Conservation (phyloP, 345 rosid genomes). For the Populus deltoides region DNA sequence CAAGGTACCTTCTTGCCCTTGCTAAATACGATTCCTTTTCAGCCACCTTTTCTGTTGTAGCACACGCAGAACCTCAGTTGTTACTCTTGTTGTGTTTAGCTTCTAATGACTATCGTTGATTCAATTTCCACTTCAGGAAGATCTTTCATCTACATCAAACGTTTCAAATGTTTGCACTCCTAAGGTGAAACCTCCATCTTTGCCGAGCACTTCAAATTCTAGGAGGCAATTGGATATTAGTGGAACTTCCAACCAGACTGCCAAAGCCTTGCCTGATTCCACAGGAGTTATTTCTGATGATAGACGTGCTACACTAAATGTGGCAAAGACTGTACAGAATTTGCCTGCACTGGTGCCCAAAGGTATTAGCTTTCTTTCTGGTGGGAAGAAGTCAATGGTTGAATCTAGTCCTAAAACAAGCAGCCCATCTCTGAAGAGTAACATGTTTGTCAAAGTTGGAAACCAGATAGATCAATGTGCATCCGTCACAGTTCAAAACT, state of each 20-base stretch:
- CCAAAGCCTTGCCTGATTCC: slow-evolving; percentile 11
- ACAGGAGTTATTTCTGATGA: slow-evolving; percentile 12
- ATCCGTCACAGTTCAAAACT: slow-evolving; percentile 16
- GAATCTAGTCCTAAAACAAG: slow-evolving; percentile 20
- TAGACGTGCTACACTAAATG: slow-evolving; percentile 19
- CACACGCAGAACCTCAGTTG: neutral
- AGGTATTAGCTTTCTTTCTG: slow-evolving; percentile 43
- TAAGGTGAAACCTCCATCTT: slow-evolving; percentile 23
- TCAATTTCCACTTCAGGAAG: slow-evolving; percentile 40
- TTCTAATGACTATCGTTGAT: slow-evolving; percentile 10
- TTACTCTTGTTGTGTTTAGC: neutral
- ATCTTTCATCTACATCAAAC: slow-evolving; percentile 20
- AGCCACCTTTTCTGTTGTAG: neutral
- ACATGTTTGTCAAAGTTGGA: slow-evolving; percentile 8
- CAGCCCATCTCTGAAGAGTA: slow-evolving; percentile 24
- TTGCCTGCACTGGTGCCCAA: slow-evolving; percentile 35
- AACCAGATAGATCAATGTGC: slow-evolving; percentile 27
- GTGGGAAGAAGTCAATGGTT: slow-evolving; percentile 26
- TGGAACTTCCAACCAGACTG: slow-evolving; percentile 15
- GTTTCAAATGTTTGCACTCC: slow-evolving; percentile 20
- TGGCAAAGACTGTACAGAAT: slow-evolving; percentile 8
- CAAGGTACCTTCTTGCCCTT: slow-evolving; percentile 47
- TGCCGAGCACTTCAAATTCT: slow-evolving; percentile 17
- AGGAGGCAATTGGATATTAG: slow-evolving; percentile 26
- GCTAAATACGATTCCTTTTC: neutral